Conservation (phyloP, 805 yeast species). For the Candida krabiensis region DNA sequence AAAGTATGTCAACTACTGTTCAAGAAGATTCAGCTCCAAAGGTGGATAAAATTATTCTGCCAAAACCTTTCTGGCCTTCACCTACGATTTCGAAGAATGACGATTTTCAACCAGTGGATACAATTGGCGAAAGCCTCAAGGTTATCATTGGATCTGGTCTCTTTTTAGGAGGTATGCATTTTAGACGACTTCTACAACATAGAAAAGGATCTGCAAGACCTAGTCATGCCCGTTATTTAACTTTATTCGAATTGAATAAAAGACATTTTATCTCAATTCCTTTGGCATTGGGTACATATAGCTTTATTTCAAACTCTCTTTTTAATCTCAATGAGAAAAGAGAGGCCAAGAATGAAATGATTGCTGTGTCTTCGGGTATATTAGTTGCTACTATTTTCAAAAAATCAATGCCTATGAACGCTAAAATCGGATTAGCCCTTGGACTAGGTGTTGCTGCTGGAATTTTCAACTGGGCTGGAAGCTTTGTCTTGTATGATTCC, state of each 20-base stretch:
- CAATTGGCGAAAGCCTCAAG: conserved; percentile 30
- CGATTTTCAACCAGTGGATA: conserved; percentile 30
- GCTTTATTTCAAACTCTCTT: conserved; percentile 32
- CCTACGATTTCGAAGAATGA: conserved; percentile 12
- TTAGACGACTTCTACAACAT: conserved; percentile 35
- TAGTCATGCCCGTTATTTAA: conserved; percentile 34
- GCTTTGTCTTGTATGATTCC: conserved; percentile 42
- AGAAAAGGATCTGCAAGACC: conserved; percentile 40
- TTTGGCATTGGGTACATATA: conserved; percentile 32
- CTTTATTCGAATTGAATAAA: conserved; percentile 29
- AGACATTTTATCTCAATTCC: conserved; percentile 35
- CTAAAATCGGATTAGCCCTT: conserved; percentile 46
- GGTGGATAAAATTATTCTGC: conserved; percentile 18
- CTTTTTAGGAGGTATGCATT: conserved; percentile 36
- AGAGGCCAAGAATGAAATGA: conserved; percentile 29
- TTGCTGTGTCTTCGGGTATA: conserved; percentile 24
- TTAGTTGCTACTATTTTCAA: conserved; percentile 25
- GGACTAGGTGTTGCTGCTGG: conserved; percentile 47
- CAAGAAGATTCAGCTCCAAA: conserved; percentile 19
- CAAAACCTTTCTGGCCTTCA: conserved; percentile 31
- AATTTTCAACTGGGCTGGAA: conserved; percentile 55
- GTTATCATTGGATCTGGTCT: conserved; percentile 30
- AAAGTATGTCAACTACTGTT: too few relatives aligned
- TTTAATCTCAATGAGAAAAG: conserved; percentile 32
- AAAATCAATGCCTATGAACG: conserved; percentile 30